Evolutionary conservation across 2,329 filamentous ascomycete genomes (phyloP), one percentile per base, ranked within the genome.

Genomic region (Aspergillus jensenii): DNA sequence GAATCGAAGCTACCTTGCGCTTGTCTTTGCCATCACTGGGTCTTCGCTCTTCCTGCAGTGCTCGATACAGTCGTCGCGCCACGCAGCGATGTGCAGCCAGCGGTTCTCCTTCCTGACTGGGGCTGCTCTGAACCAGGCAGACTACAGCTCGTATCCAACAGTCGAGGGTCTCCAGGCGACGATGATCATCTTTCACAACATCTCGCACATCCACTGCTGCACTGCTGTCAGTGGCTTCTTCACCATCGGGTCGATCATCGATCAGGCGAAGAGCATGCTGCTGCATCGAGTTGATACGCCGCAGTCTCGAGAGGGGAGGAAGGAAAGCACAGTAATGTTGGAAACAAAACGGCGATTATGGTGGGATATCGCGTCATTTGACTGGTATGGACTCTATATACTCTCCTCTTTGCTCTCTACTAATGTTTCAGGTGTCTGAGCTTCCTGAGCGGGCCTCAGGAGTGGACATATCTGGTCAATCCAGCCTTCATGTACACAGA

Each of bases 361-460:
- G 75, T 79, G 78, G 78, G 74, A 78, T 51, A 58, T 79, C 14
- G 68, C 66, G 2, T 70, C 75, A 0, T 77, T 72, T n/a, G 78
- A 79, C 58, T 79, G 77, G 78, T 76, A 69, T 11, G 2, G 1
- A 8, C 21, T 21, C 21, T 21, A 3, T 4, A 21, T 4, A 4
- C 21, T 4, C 3, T n/a, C 23, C 33, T 2, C 11, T 14, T 9
- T 6, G 27, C 11, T 4, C n/a, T 19, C 23, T n/a, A 39, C 37
- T 58, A 25, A 56, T 37, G 12, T 14, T 40, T 43, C 41, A 78
- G 76, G 76, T 55, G 76, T 5, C 41, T 79, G 6, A 66, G 72
- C 2, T 74, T 76, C 44, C 66, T 76, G n/a, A 74, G 74, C 6
- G 78, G 78, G 1, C 74, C 76, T 1, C 73, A 78, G 39, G 76